These are phyloP conservation scores for Persicaria maculosa DNA, from an alignment of 148 eudicot species.

Conservation along the genomic window DNA sequence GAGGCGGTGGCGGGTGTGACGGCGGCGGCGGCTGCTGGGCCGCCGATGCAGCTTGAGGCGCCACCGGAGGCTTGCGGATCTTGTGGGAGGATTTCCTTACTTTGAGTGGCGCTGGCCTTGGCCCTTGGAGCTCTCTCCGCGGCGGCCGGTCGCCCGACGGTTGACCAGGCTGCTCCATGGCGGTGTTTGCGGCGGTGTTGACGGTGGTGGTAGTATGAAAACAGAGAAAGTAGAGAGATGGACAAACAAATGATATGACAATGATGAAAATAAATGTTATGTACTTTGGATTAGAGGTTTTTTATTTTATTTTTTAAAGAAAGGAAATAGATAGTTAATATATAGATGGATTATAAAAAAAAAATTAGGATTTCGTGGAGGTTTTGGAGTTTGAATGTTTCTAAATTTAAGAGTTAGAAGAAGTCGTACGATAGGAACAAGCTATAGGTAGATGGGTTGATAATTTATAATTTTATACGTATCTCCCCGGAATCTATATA, in stretches of 20 bases:
- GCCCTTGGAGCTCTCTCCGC: constrained; percentile 66
- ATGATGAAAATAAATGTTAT: background rate
- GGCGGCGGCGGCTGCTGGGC: constrained; percentile 18
- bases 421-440: background rate
- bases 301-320: background rate
- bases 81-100: constrained; percentile 73
- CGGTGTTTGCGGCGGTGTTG: background rate
- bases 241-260: background rate
- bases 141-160: background rate
- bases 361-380: background rate
- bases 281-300: background rate
- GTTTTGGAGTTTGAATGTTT: constrained; percentile 3
- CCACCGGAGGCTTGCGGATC: constrained; percentile 66
- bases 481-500: too few relatives aligned
- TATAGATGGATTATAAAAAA: background rate
- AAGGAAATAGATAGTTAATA: background rate
- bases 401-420: background rate
- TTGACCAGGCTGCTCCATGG: background rate
- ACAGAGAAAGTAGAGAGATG: background rate
- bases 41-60: constrained; percentile 25
- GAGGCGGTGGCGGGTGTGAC: constrained; percentile 25
- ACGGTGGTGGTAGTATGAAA: background rate
- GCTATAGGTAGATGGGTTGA: background rate
- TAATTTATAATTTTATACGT: too few relatives aligned
- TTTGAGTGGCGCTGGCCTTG: constrained; percentile 64